A percentile compares a stretch with the other conserved stretches of the same genome.
phyloP scores from a whole-genome alignment of 2,329 filamentous ascomycete genomes.

The Penicillium sp. region DNA sequence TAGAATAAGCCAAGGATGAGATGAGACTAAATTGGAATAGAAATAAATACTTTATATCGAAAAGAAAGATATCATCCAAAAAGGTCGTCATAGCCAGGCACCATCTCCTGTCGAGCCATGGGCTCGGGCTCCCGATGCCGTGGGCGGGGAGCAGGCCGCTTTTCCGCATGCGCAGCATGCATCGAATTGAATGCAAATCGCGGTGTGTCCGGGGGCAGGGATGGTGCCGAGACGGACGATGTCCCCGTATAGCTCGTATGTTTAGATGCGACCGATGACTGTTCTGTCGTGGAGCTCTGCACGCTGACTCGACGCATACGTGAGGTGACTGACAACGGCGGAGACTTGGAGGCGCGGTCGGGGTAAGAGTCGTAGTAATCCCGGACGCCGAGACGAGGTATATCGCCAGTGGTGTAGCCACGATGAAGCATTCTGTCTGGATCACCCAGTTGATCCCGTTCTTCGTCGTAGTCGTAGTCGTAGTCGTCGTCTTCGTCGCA shows the following conservation, averaged over 20 bases:
- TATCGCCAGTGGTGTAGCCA: conserved; percentile 8
- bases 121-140: conserved; percentile 21
- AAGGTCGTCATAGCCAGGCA: conserved; percentile 38
- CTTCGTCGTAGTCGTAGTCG: conserved; percentile 21
- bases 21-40: neutral
- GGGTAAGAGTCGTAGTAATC: conserved; percentile 18
- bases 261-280: conserved; percentile 25
- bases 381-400: neutral
- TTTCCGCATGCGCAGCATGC: conserved; percentile 18
- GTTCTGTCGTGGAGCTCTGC: conserved; percentile 29
- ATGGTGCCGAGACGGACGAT: conserved; percentile 23
- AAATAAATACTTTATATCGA: neutral
- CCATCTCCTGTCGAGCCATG: conserved; percentile 25
- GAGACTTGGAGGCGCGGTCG: conserved; percentile 29
- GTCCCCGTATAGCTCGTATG: conserved; percentile 32
- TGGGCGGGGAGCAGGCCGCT: conserved; percentile 16
- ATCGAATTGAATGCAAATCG: conserved; percentile 15
- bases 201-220: conserved; percentile 25
- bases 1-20: neutral
- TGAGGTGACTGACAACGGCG: conserved; percentile 35
- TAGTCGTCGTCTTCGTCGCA: conserved; percentile 24
- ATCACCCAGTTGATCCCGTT: conserved; percentile 13
- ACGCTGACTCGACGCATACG: conserved; percentile 34
- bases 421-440: conserved; percentile 5
- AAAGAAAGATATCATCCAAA: conserved; percentile 27